Percentiles rank a stretch among this genome's conserved stretches.
Evolutionary conservation across 257 asterid species (phyloP).

Genomic region (Jacaranda mimosifolia): DNA sequence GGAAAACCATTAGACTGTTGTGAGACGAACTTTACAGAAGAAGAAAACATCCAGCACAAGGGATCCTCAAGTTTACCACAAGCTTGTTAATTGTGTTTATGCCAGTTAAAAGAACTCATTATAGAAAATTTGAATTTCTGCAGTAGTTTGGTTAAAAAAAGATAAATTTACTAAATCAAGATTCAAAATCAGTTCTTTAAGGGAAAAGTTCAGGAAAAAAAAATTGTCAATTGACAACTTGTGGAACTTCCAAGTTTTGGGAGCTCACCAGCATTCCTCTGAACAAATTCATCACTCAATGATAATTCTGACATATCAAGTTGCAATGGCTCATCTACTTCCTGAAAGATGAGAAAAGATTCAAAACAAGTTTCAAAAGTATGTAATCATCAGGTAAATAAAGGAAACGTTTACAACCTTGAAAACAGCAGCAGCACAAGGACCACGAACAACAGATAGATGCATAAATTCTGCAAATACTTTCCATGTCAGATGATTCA

Average conservation of each 20-base stretch:
- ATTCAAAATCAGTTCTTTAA: neutral
- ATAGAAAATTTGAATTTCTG: neutral
- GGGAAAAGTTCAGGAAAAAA: neutral
- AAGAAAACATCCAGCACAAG: neutral
- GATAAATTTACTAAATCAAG: no score
- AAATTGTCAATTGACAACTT: conserved; percentile 12
- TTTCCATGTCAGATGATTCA: conserved; percentile 99
- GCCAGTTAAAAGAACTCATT: neutral
- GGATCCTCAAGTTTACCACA: neutral
- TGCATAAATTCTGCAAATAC: conserved; percentile 97
- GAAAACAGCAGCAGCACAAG: conserved; percentile 94
- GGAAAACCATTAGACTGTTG: conserved; percentile 21
- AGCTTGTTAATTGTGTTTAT: neutral
- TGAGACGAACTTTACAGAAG: neutral
- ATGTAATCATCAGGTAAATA: conserved; percentile 21
- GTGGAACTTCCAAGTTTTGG: conserved; percentile 18
- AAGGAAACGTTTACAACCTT: conserved; percentile 59
- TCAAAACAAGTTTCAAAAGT: conserved; percentile 9
- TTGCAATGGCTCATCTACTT: conserved; percentile 92
- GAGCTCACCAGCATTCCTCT: conserved; percentile 71
- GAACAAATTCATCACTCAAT: conserved; percentile 68
- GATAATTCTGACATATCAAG: conserved; percentile 92
- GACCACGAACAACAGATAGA: conserved; percentile 81
- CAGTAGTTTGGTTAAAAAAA: no score
- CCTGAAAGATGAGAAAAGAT: conserved; percentile 53